These are phyloP conservation scores for Aureobasidium lini DNA, from an alignment of 2,329 filamentous ascomycete species.

Conservation along the genomic window DNA sequence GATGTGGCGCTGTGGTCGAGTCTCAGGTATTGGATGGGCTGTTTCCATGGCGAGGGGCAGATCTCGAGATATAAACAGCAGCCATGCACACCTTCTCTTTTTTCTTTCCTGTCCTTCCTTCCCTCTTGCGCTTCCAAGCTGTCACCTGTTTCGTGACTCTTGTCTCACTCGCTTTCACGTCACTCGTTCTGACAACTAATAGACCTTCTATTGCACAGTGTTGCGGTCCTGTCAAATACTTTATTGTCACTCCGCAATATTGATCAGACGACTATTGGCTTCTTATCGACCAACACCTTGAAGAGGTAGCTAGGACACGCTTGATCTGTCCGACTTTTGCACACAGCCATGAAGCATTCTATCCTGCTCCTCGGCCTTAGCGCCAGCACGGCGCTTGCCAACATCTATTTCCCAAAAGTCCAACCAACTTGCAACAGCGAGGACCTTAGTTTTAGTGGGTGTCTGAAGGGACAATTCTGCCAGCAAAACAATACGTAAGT, in stretches of 20 bases:
- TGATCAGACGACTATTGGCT: background rate
- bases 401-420: slow-evolving; percentile 43
- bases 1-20: background rate
- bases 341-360: background rate
- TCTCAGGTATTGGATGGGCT: background rate
- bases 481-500: slow-evolving; percentile 28
- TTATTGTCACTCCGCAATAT: background rate
- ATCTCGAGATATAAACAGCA: background rate
- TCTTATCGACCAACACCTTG: background rate
- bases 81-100: background rate
- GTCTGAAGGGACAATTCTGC: slow-evolving; percentile 34
- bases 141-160: background rate
- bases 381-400: slow-evolving; percentile 25
- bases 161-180: background rate
- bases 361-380: slow-evolving; percentile 7
- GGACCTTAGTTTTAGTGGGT: slow-evolving; percentile 21
- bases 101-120: background rate
- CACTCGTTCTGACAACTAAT: background rate
- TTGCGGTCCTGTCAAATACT: background rate
- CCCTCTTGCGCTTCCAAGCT: background rate
- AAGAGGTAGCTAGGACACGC: background rate
- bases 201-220: background rate
- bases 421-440: slow-evolving; percentile 35
- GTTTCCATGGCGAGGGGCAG: background rate
- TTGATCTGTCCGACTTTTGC: background rate